These are phyloP conservation scores for Ailanthus altissimus DNA, from an alignment of 345 rosid genomes.

Conservation along the genomic window DNA sequence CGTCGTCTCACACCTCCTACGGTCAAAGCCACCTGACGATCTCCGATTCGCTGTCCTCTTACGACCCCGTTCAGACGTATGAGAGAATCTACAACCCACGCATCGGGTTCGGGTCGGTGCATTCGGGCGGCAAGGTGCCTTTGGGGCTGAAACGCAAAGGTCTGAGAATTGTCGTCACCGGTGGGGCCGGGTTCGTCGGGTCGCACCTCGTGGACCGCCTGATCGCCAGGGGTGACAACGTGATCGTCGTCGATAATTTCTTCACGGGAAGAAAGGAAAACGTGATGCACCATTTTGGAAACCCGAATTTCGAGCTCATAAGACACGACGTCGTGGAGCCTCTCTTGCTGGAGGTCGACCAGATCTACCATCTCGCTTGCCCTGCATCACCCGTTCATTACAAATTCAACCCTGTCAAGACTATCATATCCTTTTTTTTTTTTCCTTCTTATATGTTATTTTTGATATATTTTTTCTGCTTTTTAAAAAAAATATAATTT, in stretches of 20 bases:
- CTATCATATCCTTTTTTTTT: conserved; percentile 62
- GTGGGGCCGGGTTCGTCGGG: conserved; percentile 99
- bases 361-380: conserved; percentile 98
- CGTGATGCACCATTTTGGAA: conserved; percentile 94
- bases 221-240: conserved; percentile 89
- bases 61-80: conserved; percentile 26
- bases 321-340: conserved; percentile 98
- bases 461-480: background rate
- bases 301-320: conserved; percentile 89
- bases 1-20: conserved; percentile 24
- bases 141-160: conserved; percentile 82
- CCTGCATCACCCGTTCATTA: conserved; percentile 99
- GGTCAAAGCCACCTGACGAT: conserved; percentile 26
- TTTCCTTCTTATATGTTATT: background rate
- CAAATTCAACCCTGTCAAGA: conserved; percentile 97
- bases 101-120: conserved; percentile 37
- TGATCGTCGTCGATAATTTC: conserved; percentile 97
- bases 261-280: conserved; percentile 96
- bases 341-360: conserved; percentile 87
- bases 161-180: conserved; percentile 84
- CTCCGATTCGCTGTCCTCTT: conserved; percentile 33
- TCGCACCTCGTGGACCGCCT: conserved; percentile 95
- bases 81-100: conserved; percentile 38
- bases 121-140: conserved; percentile 75
- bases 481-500: background rate